Base-by-base conservation (phyloP, 495 filamentous ascomycete species). In the Xylaria sp. region DNA sequence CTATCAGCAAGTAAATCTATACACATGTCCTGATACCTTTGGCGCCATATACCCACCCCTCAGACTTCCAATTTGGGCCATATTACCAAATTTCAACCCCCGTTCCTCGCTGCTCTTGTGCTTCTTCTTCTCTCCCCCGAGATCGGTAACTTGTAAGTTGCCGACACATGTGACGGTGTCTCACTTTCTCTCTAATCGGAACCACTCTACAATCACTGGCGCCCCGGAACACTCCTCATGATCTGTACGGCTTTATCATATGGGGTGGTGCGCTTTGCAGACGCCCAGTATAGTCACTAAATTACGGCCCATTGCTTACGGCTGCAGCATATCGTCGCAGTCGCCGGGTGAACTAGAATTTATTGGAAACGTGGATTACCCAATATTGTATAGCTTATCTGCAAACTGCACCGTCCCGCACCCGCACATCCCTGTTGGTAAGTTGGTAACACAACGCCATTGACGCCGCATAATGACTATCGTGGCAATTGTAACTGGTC, bases 381-480 rank as follows among this genome's bases (percentile, higher is more conserved):
- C 15, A 59, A 37, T 12, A n/a, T 35, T 55, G 19, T 19, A 31
- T 14, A 37, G 31, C 17, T 55, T 17, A 29, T 31, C 24, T 55
- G 26, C 24, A 21, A 21, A 5, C 24, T 29, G 26, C 24, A 2
- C 2, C 12, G 2, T 29, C 26, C 52, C 12, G 57, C 3, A 21
- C n/a, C n/a, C n/a, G n/a, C n/a, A n/a, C 12, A 37, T 8, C 57
- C 57, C 21, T 59, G 57, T 29, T 12, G n/a, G 35, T 41, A 17
- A 43, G 57, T 29, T 12, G n/a, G 35, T 41, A 17, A 43, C 59
- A 62, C 37, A 41, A 62, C 6, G n/a, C 21, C 21, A 62, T 24
- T 26, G 59, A 59, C 59, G 24, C 35, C 37, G 59, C 59, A 62
- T 33, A 7, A 24, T n/a, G 26, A 43, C 43, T 62, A 43, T 62